phyloP scores from a whole-genome alignment of 2,329 filamentous ascomycete species.

The Coniochaeta sp. region DNA sequence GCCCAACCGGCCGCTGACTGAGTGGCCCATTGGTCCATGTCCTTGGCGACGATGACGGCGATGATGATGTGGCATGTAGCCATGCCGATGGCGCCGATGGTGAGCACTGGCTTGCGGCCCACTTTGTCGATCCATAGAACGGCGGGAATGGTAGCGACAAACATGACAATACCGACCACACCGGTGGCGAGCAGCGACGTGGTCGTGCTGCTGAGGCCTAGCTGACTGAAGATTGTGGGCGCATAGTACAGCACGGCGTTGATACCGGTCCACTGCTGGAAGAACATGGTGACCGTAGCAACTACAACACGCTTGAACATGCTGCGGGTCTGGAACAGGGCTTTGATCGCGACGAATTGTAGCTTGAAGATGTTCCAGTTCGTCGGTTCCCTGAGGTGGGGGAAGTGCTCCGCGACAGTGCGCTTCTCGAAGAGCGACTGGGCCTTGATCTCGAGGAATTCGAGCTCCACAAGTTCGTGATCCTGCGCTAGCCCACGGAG shows the following conservation, averaged over 20 bases:
- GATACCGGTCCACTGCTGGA: slow-evolving; percentile 44
- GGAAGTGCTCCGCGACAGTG: slow-evolving; percentile 59
- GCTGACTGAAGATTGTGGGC: slow-evolving; percentile 59
- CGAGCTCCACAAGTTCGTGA: slow-evolving; percentile 63
- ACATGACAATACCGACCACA: slow-evolving; percentile 65
- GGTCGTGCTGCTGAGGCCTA: slow-evolving; percentile 47
- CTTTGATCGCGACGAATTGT: slow-evolving; percentile 59
- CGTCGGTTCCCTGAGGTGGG: slow-evolving; percentile 52
- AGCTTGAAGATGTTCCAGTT: slow-evolving; percentile 58
- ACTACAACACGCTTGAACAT: slow-evolving; percentile 62
- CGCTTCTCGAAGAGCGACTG: slow-evolving; percentile 72
- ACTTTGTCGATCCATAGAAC: slow-evolving; percentile 59
- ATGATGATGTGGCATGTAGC: slow-evolving; percentile 64
- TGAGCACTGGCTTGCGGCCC: slow-evolving; percentile 55
- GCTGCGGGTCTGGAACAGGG: slow-evolving; percentile 55
- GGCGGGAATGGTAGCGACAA: slow-evolving; percentile 58
- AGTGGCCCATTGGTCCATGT: slow-evolving; percentile 47
- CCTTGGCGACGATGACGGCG: slow-evolving; percentile 58
- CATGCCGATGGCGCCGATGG: slow-evolving; percentile 63
- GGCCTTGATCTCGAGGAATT: slow-evolving; percentile 78
- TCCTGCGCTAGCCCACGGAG: slow-evolving; percentile 55
- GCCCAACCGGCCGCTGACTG: slow-evolving; percentile 64
- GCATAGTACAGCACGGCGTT: slow-evolving; percentile 62
- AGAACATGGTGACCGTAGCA: slow-evolving; percentile 56
- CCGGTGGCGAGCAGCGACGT: slow-evolving; percentile 59